Conservation (phyloP, 345 rosid species). For the Gossypium turneri region DNA sequence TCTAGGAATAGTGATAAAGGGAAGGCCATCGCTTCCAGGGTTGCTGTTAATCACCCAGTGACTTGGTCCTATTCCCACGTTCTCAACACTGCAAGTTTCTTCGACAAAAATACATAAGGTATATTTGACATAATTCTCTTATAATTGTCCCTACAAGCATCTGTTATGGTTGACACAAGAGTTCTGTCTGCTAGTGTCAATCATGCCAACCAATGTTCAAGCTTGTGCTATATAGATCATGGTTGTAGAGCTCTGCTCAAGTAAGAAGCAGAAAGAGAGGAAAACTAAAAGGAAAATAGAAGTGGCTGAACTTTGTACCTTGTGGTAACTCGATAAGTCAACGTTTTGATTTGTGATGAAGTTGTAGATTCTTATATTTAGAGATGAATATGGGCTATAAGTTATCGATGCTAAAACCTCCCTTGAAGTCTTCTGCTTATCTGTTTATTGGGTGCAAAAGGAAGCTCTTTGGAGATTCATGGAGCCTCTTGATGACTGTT, state of each 20-base stretch:
- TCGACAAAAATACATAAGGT: neutral
- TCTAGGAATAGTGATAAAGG: too few species aligned
- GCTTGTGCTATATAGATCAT: neutral
- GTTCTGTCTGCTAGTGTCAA: neutral
- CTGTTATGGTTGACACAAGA: neutral
- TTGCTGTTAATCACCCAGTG: too few species aligned
- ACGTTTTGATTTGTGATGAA: neutral
- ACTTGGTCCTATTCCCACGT: too few species aligned
- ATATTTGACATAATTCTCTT: neutral
- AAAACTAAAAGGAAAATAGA: neutral
- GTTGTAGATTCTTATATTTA: too few species aligned
- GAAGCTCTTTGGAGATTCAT: neutral
- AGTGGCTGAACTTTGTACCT: neutral
- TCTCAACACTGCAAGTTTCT: neutral
- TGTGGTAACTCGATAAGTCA: neutral
- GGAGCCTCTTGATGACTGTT: neutral
- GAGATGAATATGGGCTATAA: neutral
- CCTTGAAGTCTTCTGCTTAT: neutral
- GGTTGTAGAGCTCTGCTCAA: neutral
- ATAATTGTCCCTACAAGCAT: neutral
- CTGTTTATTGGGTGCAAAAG: neutral
- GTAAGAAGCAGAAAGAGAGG: neutral
- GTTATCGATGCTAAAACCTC: neutral
- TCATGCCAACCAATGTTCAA: neutral
- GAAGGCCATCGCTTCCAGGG: too few species aligned